phyloP scores from a whole-genome alignment of 1,139 yeast genomes.

The Yamadazyma siamensis region DNA sequence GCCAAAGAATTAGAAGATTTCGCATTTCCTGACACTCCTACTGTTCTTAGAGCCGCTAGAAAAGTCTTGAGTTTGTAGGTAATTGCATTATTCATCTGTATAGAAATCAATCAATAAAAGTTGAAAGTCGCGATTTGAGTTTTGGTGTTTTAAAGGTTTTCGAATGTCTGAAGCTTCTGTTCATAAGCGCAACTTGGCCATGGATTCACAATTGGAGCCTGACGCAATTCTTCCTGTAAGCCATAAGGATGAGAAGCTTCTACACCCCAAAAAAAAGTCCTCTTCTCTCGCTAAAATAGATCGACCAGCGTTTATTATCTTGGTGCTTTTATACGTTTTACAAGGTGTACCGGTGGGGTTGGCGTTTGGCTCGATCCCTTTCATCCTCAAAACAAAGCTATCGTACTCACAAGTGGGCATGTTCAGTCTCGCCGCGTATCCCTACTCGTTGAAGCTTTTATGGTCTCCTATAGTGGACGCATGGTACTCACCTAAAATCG shows the following conservation, averaged over 20 bases:
- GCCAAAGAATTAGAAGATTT: slow-evolving; percentile 95
- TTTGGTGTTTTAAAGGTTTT: not conserved
- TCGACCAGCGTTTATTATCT: slow-evolving; percentile 66
- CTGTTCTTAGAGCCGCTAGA: slow-evolving; percentile 87
- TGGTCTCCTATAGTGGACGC: slow-evolving; percentile 99
- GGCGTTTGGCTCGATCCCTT: slow-evolving; percentile 96
- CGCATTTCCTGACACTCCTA: slow-evolving; percentile 96
- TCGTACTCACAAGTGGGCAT: slow-evolving; percentile 90
- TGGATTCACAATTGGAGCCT: slow-evolving; percentile 7
- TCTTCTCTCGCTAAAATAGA: slow-evolving; percentile 40
- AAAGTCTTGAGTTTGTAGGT: slow-evolving; percentile 72
- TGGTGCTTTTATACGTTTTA: slow-evolving; percentile 70
- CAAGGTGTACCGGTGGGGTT: slow-evolving; percentile 97
- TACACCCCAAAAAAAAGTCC: slow-evolving; percentile 11
- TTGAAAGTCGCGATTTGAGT: slow-evolving; percentile 1
- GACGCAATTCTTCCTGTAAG: too few species aligned
- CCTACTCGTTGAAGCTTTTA: slow-evolving; percentile 83
- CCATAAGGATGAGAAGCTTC: too few species aligned
- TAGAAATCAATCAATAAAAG: slow-evolving; percentile 4
- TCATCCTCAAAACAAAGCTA: slow-evolving; percentile 73
- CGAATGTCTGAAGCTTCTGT: slow-evolving; percentile 12
- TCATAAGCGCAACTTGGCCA: slow-evolving; percentile 12
- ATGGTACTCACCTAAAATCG: slow-evolving; percentile 60
- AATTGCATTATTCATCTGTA: slow-evolving; percentile 3
- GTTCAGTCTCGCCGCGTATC: slow-evolving; percentile 89